Percentiles rank a stretch among this genome's conserved stretches.
These are phyloP conservation scores for Zygosaccharomyces pseudobailii DNA, from an alignment of 1,139 yeast genomes.

Conservation along the genomic window DNA sequence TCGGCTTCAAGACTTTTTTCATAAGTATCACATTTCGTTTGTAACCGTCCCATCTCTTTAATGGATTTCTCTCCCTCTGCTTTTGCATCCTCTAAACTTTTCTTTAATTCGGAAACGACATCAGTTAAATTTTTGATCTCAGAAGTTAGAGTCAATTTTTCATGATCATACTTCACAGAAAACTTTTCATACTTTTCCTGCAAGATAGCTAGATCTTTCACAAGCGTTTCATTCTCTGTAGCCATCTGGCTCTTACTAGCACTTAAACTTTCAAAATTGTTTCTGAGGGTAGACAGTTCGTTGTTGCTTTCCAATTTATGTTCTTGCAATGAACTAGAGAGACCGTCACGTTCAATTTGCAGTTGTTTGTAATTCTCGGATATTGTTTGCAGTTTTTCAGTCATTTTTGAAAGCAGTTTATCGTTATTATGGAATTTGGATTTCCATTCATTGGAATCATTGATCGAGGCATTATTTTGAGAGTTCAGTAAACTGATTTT, in stretches of 20 bases:
- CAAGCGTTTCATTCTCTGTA: slow-evolving; percentile 8
- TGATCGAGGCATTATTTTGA: slow-evolving; percentile 18
- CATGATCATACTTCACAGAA: slow-evolving; percentile 1
- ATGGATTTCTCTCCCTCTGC: slow-evolving; percentile 6
- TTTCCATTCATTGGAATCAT: slow-evolving; percentile 28
- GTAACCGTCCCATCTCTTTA: background rate
- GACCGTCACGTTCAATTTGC: slow-evolving; percentile 22
- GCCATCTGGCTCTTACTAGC: slow-evolving; percentile 9
- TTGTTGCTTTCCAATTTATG: slow-evolving; percentile 1
- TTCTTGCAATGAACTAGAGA: slow-evolving; percentile 16
- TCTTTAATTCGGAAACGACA: slow-evolving; percentile 4
- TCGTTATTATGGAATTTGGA: slow-evolving; percentile 28
- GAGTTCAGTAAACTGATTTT: slow-evolving; percentile 11
- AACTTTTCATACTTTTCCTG: slow-evolving; percentile 10
- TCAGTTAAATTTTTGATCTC: slow-evolving; percentile 2
- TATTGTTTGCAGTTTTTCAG: slow-evolving; percentile 36
- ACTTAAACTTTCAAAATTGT: slow-evolving; percentile 12
- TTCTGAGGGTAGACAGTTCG: slow-evolving; percentile 6
- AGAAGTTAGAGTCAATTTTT: slow-evolving; percentile 1
- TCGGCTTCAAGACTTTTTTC: slow-evolving; percentile 1
- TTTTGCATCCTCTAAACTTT: slow-evolving; percentile 7
- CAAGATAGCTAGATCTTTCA: background rate
- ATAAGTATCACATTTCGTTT: background rate
- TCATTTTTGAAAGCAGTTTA: slow-evolving; percentile 33
- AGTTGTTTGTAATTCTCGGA: slow-evolving; percentile 32